Evolutionary conservation across 192 early-diverging fungal genomes (phyloP).

Genomic region (Glomus cerebriforme): DNA sequence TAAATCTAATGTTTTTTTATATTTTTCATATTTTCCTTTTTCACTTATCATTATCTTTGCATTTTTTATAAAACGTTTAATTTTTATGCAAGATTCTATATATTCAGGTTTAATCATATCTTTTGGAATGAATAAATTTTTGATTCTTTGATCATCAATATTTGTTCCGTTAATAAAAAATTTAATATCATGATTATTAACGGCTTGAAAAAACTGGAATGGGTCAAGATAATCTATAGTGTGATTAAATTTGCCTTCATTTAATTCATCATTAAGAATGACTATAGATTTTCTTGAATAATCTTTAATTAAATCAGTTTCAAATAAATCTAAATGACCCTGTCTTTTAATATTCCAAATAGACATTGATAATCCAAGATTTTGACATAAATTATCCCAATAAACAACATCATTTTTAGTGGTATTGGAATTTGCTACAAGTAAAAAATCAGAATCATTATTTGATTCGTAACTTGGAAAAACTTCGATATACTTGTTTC

Average conservation of each 20-base stretch:
- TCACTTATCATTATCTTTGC: too few relatives aligned
- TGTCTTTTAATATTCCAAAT: neutral
- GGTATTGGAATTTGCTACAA: neutral
- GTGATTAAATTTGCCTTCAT: neutral
- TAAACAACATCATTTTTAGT: neutral
- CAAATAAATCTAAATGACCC: neutral
- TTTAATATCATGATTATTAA: neutral
- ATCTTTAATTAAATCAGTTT: neutral
- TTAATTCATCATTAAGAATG: neutral
- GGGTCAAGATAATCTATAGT: neutral
- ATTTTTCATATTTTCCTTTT: too few relatives aligned
- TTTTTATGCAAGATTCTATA: too few relatives aligned
- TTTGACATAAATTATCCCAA: neutral
- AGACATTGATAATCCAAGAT: neutral
- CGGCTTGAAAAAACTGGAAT: neutral
- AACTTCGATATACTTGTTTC: neutral
- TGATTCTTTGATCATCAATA: neutral
- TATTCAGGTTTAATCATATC: neutral
- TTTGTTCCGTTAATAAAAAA: neutral
- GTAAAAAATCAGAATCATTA: neutral
- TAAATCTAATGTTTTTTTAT: neutral
- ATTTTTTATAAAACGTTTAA: too few relatives aligned
- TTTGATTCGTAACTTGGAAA: neutral
- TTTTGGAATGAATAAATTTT: neutral
- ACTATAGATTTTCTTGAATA: neutral